phyloP scores from a whole-genome alignment of 208 protist species.

The Spongospora subterranea region DNA sequence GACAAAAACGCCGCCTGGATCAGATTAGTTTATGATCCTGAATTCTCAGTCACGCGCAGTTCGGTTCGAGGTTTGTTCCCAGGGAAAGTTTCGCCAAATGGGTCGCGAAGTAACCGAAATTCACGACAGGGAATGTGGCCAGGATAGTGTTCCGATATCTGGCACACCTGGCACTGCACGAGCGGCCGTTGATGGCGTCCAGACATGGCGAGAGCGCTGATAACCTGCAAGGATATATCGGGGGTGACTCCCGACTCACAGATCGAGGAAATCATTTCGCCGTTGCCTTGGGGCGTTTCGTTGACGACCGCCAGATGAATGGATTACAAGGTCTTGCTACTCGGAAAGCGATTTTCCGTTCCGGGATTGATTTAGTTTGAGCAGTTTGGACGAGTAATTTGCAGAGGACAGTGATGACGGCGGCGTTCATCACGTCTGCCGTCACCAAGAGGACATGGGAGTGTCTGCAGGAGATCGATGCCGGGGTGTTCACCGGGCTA shows the following conservation, averaged over 20 bases:
- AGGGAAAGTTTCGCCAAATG: not conserved
- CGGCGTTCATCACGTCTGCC: not conserved
- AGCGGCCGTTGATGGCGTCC: slow-evolving; percentile 1
- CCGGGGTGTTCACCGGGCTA: slow-evolving; percentile 16
- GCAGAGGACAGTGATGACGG: slow-evolving; percentile 30
- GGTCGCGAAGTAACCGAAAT: too few relatives aligned
- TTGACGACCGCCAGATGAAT: not conserved
- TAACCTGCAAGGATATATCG: slow-evolving; percentile 30
- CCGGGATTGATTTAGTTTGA: not conserved
- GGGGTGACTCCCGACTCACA: slow-evolving; percentile 1
- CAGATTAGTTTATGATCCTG: too few relatives aligned
- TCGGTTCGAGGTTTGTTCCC: too few relatives aligned
- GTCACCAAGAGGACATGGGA: not conserved
- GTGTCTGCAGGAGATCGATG: slow-evolving; percentile 53
- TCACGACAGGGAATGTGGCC: not conserved
- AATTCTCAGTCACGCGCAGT: too few relatives aligned
- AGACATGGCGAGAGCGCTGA: slow-evolving; percentile 43
- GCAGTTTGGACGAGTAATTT: slow-evolving; percentile 29
- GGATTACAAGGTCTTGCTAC: not conserved
- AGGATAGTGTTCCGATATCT: not conserved
- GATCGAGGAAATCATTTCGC: not conserved
- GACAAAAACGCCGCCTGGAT: not conserved
- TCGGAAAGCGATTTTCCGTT: not conserved
- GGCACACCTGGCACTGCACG: not conserved
- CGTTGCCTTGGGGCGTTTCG: not conserved